phyloP scores from a whole-genome alignment of 139 green algal species.

The Chlorella sp. region DNA sequence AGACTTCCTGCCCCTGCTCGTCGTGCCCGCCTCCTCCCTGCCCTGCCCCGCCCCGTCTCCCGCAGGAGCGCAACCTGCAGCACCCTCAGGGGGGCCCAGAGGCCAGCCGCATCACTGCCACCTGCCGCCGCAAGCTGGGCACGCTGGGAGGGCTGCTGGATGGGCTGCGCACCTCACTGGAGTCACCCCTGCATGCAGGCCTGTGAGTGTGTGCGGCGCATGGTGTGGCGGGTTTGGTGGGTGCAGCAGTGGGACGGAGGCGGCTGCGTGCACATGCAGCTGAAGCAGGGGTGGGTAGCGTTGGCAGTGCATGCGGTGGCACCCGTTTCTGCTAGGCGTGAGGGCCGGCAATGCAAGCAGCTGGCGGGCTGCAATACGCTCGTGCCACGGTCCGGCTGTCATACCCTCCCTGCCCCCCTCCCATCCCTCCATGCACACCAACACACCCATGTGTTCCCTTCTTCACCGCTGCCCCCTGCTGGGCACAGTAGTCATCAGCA shows the following conservation, averaged over 20 bases:
- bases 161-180: slow-evolving; percentile 66
- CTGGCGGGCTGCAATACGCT: neutral
- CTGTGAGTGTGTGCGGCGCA: slow-evolving; percentile 60
- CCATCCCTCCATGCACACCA: neutral
- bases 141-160: slow-evolving; percentile 75
- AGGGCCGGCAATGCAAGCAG: no score
- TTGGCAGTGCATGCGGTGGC: no score
- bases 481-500: no score
- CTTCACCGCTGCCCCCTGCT: no score
- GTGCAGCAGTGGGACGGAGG: neutral
- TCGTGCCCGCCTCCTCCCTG: neutral
- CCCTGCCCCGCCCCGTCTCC: neutral
- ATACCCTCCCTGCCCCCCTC: neutral
- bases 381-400: neutral
- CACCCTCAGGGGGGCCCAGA: slow-evolving; percentile 72
- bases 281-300: neutral
- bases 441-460: neutral
- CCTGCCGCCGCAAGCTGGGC: slow-evolving; percentile 82
- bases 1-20: no score
- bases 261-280: neutral
- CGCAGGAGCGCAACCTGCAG: slow-evolving; percentile 84
- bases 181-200: slow-evolving; percentile 50
- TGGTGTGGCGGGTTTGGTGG: no score
- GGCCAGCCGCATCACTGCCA: slow-evolving; percentile 80
- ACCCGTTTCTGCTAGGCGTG: no score